Percentiles rank a stretch among this genome's conserved stretches.
phyloP scores from a whole-genome alignment of 192 early-diverging fungal genomes.

The Jimgerdemannia lactiflua region DNA sequence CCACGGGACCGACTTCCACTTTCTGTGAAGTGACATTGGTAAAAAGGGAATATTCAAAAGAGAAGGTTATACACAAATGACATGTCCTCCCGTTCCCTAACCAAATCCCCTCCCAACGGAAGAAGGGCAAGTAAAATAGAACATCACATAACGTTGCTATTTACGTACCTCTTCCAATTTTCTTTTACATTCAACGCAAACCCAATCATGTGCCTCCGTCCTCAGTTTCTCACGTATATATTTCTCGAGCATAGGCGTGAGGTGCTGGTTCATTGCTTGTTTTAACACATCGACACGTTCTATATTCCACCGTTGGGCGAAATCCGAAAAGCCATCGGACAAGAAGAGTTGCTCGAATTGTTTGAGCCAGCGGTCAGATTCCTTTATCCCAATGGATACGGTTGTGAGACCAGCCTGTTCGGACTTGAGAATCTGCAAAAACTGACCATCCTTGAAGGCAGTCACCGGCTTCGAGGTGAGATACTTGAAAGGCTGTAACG shows the following conservation, averaged over 20 bases:
- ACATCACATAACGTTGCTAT: too few relatives aligned
- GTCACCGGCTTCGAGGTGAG: constrained; percentile 70
- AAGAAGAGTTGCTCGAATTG: constrained; percentile 50
- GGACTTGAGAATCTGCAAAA: constrained; percentile 71
- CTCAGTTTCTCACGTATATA: constrained; percentile 73
- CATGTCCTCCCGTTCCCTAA: too few relatives aligned
- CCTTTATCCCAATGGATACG: constrained; percentile 51
- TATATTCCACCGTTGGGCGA: constrained; percentile 73
- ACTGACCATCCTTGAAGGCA: constrained; percentile 71
- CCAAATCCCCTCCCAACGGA: too few relatives aligned
- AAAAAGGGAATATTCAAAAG: constrained; percentile 1
- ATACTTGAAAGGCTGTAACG: constrained; percentile 72
- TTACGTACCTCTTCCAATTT: constrained; percentile 48
- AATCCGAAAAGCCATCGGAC: constrained; percentile 56
- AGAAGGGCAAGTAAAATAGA: too few relatives aligned
- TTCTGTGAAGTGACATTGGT: constrained; percentile 51
- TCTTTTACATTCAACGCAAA: constrained; percentile 62
- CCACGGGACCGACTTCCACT: too few relatives aligned
- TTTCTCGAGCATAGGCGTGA: constrained; percentile 73
- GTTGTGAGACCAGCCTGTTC: constrained; percentile 70
- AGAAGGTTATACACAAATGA: neutral
- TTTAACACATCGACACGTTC: constrained; percentile 65
- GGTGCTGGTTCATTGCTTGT: constrained; percentile 56
- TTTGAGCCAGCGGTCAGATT: constrained; percentile 42
- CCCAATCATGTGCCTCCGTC: constrained; percentile 65